Evolutionary conservation across 1,284 basidiomycete genomes (phyloP).

Genomic region (Anthracocystis walkeri): DNA sequence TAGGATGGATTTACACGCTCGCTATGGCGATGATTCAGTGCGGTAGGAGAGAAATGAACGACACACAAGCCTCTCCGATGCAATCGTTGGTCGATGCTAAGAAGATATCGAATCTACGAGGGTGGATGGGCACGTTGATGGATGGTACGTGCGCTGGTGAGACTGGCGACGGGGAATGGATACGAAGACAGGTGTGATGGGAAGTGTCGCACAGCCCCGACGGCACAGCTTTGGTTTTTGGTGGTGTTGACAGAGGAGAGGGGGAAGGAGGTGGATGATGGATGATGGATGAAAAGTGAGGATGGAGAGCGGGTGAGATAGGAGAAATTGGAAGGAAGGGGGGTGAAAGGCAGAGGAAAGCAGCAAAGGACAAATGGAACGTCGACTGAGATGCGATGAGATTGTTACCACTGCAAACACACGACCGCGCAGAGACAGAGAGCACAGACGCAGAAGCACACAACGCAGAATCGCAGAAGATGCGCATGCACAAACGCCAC

Average conservation of each 20-base stretch:
- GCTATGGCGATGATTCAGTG: not conserved
- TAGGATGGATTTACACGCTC: not conserved
- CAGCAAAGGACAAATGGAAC: not conserved
- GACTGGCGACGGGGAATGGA: slow-evolving; percentile 1
- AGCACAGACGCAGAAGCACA: slow-evolving; percentile 1
- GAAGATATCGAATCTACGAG: slow-evolving; percentile 1
- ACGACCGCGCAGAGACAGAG: not conserved
- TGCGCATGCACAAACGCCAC: not conserved
- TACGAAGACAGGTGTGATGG: not conserved
- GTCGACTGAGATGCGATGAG: slow-evolving; percentile 12
- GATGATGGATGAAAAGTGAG: not conserved
- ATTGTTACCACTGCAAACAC: not conserved
- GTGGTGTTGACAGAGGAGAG: not conserved
- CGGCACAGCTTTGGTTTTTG: not conserved
- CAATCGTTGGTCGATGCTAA: not conserved
- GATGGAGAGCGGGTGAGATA: slow-evolving; percentile 4
- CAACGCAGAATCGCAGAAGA: not conserved
- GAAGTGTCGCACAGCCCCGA: slow-evolving; percentile 10
- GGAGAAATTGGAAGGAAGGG: not conserved
- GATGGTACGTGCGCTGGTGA: slow-evolving; percentile 4
- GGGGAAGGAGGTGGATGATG: not conserved
- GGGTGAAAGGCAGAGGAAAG: not conserved
- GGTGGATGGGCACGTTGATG: slow-evolving; percentile 17
- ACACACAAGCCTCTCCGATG: not conserved
- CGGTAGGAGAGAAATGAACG: not conserved